Conservation (phyloP, 192 early-diverging fungal species). For the Entomortierella lignicola region DNA sequence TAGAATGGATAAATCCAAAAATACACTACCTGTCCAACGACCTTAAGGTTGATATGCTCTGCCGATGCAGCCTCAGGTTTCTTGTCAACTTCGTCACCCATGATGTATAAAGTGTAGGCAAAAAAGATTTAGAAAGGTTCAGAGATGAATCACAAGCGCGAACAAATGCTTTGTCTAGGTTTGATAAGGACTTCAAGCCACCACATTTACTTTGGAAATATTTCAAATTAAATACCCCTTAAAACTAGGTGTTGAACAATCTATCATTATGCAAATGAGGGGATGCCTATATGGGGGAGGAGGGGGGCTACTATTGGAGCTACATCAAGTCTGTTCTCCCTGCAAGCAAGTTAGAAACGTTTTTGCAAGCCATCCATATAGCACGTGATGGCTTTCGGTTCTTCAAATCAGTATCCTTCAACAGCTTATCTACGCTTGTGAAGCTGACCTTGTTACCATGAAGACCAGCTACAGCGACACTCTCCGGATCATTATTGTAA, state of each 20-base stretch:
- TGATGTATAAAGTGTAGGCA: constrained; percentile 9
- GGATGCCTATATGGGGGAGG: no score
- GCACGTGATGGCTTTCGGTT: constrained; percentile 75
- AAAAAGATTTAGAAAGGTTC: constrained; percentile 3
- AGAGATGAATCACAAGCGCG: not conserved
- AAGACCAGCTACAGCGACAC: constrained; percentile 86
- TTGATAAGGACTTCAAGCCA: not conserved
- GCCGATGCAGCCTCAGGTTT: constrained; percentile 66
- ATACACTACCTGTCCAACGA: constrained; percentile 84
- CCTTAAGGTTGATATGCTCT: constrained; percentile 94
- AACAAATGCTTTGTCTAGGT: not conserved
- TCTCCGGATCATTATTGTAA: constrained; percentile 67
- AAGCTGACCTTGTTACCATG: constrained; percentile 79
- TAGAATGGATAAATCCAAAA: not conserved
- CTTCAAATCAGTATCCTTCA: constrained; percentile 82
- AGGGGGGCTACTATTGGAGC: no score
- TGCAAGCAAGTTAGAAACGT: constrained; percentile 70
- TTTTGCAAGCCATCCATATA: constrained; percentile 77
- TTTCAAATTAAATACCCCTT: no score
- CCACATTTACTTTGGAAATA: not conserved
- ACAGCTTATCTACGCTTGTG: constrained; percentile 59
- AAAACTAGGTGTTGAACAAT: no score
- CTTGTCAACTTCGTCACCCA: constrained; percentile 60
- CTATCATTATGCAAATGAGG: no score
- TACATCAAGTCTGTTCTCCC: constrained; percentile 27